phyloP scores from a whole-genome alignment of 192 early-diverging fungal species.

The Pilobolus umbonatus region DNA sequence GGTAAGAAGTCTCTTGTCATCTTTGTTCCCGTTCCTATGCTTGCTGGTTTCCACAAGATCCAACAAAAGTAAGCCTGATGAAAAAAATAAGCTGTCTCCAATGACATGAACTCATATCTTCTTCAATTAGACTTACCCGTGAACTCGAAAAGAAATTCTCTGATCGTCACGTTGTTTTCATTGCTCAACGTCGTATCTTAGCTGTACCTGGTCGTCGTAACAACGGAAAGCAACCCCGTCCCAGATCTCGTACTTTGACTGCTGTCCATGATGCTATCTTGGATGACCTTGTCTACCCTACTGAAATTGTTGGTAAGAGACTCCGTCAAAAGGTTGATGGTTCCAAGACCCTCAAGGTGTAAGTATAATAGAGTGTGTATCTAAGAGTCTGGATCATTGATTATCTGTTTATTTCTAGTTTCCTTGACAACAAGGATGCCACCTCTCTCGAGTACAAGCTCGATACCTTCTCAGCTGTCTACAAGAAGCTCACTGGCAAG shows the following conservation, averaged over 20 bases:
- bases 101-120: background rate
- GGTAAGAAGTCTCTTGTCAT: constrained; percentile 96
- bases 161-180: constrained; percentile 96
- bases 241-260: constrained; percentile 94
- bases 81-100: background rate
- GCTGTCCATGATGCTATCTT: constrained; percentile 95
- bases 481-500: constrained; percentile 96
- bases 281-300: constrained; percentile 98
- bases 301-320: constrained; percentile 99
- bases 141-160: constrained; percentile 99
- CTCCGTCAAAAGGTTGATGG: constrained; percentile 97
- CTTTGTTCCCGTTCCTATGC: constrained; percentile 94
- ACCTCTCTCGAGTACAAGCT: constrained; percentile 98
- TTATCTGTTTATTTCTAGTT: constrained; percentile 20
- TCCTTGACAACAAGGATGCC: constrained; percentile 97
- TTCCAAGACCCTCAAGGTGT: constrained; percentile 87
- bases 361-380: background rate
- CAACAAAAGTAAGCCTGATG: constrained; percentile 54
- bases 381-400: background rate
- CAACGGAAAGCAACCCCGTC: constrained; percentile 79
- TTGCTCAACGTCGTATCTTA: constrained; percentile 80
- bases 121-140: constrained; percentile 71
- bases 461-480: constrained; percentile 93
- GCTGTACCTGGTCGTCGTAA: constrained; percentile 90
- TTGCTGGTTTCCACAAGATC: constrained; percentile 96